Evolutionary conservation across 306 rosid genomes (phyloP).

Genomic region (Astragalus membranaceus): DNA sequence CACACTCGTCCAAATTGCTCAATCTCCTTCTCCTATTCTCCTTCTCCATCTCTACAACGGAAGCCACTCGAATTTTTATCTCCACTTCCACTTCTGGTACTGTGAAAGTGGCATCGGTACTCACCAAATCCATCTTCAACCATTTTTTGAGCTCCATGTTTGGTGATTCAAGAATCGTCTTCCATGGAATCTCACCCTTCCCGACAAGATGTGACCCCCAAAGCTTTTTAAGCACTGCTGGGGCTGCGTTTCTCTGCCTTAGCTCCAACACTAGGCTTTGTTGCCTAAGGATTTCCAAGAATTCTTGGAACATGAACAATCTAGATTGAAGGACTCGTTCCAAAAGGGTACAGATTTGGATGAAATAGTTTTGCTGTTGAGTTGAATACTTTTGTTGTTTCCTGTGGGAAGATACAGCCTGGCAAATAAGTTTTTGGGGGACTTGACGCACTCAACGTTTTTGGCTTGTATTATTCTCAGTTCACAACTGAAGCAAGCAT

Average conservation of each 20-base stretch:
- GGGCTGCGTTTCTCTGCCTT: conserved; percentile 35
- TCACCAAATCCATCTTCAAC: conserved; percentile 39
- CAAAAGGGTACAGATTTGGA: conserved; percentile 39
- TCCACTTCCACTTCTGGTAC: conserved; percentile 45
- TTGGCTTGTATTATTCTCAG: conserved; percentile 52
- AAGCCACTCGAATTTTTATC: conserved; percentile 30
- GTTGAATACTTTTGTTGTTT: conserved; percentile 34
- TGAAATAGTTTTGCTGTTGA: conserved; percentile 42
- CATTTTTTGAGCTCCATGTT: conserved; percentile 57
- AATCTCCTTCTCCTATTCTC: conserved; percentile 15
- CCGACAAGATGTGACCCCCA: conserved; percentile 58
- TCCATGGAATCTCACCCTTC: conserved; percentile 65
- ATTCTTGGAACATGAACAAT: conserved; percentile 49
- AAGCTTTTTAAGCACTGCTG: conserved; percentile 26
- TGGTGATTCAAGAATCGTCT: conserved; percentile 48
- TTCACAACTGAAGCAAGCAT: conserved; percentile 37
- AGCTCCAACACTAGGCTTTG: conserved; percentile 64
- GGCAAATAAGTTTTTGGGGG: conserved; percentile 30
- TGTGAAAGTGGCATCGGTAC: neutral
- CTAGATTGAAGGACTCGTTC: conserved; percentile 61
- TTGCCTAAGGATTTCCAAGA: conserved; percentile 41
- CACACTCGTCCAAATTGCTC: conserved; percentile 45
- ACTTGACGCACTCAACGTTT: conserved; percentile 26
- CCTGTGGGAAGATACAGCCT: conserved; percentile 51
- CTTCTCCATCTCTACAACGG: neutral